Base-by-base conservation (phyloP, 2,329 filamentous ascomycete genomes). In the Tympanopsis confertula region DNA sequence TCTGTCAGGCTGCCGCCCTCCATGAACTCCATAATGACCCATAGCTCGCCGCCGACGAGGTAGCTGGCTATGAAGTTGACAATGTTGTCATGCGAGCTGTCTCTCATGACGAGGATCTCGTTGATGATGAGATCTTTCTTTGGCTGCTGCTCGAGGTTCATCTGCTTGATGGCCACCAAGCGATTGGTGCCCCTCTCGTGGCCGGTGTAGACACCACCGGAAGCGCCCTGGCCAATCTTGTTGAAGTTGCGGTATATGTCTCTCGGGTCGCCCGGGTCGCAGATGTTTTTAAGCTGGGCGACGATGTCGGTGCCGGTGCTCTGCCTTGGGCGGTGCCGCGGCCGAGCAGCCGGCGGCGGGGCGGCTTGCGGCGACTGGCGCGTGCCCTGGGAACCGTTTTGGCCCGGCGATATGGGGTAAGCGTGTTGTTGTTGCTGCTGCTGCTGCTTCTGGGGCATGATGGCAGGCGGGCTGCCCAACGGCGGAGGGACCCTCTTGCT, bases 21-120 rank as follows among this genome's bases (percentile, higher is more conserved):
- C 91, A 98, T 98, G 53, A 88, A 98, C 65, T 98, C 91, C 91
- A 98, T 94, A 38, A 98, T 89, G 12, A 98, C 87, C 91, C 91
- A 98, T n/a, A 98, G 73, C 59, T 98, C 91, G 39, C 84, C 75
- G 51, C 85, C 94, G 52, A 91, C 85, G 54, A 98, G 65, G 69
- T 96, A 98, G 3, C 89, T 88, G 50, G 98, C 91, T 22, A 98
- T 66, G 65, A 94, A 98, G 63, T 98, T 98, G 61, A 98, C 91
- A 66, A 98, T 98, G 62, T 98, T 98, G 43, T 83, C 81, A 59
- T 98, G 91, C 56, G 88, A 85, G 68, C 86, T 94, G 64, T 98
- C 91, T 66, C 96, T 95, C 91, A 98, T 98, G 42, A 98, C 91
- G 66, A 98, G 91, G 54, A 98, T 98, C 55, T 98, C 91, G 59